Conservation (phyloP, 805 yeast genomes). For the Barnettozyma salicaria region DNA sequence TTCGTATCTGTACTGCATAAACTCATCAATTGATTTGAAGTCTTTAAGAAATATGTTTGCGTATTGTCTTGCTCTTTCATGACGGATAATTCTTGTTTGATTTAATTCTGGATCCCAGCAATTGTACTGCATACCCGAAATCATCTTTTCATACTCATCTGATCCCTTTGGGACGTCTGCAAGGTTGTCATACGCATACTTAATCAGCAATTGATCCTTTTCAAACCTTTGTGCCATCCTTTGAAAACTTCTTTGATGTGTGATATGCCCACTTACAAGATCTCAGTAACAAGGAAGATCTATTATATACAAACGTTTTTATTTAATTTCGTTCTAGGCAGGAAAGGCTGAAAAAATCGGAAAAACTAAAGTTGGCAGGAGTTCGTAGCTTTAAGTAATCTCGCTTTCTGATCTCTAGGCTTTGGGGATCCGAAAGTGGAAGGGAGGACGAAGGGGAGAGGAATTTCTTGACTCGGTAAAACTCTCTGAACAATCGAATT, state of each 20-base stretch:
- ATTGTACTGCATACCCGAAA: conserved; percentile 8
- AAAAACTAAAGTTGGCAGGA: no score
- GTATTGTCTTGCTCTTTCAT: conserved; percentile 25
- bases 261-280: neutral
- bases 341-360: no score
- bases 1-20: conserved; percentile 32
- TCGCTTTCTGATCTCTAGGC: no score
- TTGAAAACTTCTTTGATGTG: neutral
- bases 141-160: conserved; percentile 14
- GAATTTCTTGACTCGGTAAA: no score
- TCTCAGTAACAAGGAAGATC: no score
- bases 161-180: conserved; percentile 19
- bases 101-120: conserved; percentile 20
- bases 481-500: no score
- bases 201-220: conserved; percentile 22
- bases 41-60: conserved; percentile 26
- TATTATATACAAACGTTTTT: no score
- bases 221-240: conserved; percentile 25
- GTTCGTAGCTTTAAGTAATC: no score
- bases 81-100: conserved; percentile 23
- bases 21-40: conserved; percentile 23
- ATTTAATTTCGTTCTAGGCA: no score
- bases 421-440: no score
- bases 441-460: no score
- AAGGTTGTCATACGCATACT: conserved; percentile 21